Base-by-base conservation (phyloP, 164 flowering plant genomes). In the Akebia trifoliata region DNA sequence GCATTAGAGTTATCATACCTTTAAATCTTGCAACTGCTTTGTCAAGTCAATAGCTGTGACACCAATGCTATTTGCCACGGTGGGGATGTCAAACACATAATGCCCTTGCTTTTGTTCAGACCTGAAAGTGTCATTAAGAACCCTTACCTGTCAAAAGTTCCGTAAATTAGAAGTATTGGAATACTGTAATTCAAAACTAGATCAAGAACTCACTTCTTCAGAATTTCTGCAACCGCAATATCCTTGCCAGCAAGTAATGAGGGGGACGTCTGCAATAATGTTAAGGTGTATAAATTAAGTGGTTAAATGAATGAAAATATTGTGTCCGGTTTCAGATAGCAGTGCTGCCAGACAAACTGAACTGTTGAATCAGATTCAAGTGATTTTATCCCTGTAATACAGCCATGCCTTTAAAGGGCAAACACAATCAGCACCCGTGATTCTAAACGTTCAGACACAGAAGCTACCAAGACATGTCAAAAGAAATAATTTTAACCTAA, bases 51-150 rank as follows among this genome's bases (percentile, higher is more conserved):
- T 34, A 56, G 82, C 43, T 65, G 85, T 67, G 66, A 78, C 52
- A 6, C 84, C 81, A 42, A 73, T 67, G 72, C 64, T 63, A 71
- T 86, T 86, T 74, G 95, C 96, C 62, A 90, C 76, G 46, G 81
- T 70, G 10, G 95, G 93, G 50, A 94, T 80, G 73, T 94, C 86
- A 70, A 87, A 87, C 29, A 79, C 81, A 74, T 84, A 75, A 49
- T 76, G 74, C 58, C 97, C 99, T 64, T 87, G 87, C 72, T 79
- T 87, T 47, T 34, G 65, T 62, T 86, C 90, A 56, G 89, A 79
- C 76, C 99, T 93, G 76, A 67, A 76, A 72, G 58, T 43, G 5
- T 31, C 29, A 48, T 25, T 3, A 48, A 50, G 38, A 17, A 54
- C 31, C 6, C 14, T 37, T 2, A 26, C 28, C 44, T 17, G 35